Conservation (phyloP, 2,329 filamentous ascomycete genomes). For the Epichloe typhina region DNA sequence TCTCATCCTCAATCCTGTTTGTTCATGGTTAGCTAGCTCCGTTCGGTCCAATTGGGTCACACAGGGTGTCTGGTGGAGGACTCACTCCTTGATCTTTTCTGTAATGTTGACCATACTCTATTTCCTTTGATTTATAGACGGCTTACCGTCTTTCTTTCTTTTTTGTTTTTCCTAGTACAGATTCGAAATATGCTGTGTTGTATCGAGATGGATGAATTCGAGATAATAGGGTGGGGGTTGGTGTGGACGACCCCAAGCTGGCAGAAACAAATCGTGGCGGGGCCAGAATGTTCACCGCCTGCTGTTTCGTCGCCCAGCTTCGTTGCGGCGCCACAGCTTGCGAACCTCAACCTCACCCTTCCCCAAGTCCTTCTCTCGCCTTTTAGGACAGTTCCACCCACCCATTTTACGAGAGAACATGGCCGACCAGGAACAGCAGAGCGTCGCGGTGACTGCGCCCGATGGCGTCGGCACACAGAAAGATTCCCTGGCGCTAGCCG, state of each 20-base stretch:
- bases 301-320: background rate
- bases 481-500: slow-evolving; percentile 22
- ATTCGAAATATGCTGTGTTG: background rate
- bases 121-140: slow-evolving; percentile 18
- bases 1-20: slow-evolving; percentile 97
- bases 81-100: slow-evolving; percentile 98
- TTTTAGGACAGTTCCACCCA: too few relatives aligned
- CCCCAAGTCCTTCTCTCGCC: background rate
- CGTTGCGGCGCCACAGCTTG: background rate
- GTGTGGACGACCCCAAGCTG: background rate
- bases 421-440: slow-evolving; percentile 19
- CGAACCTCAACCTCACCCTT: background rate
- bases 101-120: slow-evolving; percentile 94
- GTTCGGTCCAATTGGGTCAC: slow-evolving; percentile 3
- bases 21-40: slow-evolving; percentile 11
- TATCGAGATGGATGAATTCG: background rate
- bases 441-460: slow-evolving; percentile 7
- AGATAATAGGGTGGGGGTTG: background rate
- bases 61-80: slow-evolving; percentile 3
- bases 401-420: slow-evolving; percentile 10
- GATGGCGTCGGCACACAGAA: slow-evolving; percentile 1
- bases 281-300: slow-evolving; percentile 3
- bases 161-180: too few relatives aligned
- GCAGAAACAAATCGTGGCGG: slow-evolving; percentile 4
- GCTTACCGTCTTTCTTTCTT: slow-evolving; percentile 14